Conservation (phyloP, 345 rosid species). For the Dimocarpus longan region DNA sequence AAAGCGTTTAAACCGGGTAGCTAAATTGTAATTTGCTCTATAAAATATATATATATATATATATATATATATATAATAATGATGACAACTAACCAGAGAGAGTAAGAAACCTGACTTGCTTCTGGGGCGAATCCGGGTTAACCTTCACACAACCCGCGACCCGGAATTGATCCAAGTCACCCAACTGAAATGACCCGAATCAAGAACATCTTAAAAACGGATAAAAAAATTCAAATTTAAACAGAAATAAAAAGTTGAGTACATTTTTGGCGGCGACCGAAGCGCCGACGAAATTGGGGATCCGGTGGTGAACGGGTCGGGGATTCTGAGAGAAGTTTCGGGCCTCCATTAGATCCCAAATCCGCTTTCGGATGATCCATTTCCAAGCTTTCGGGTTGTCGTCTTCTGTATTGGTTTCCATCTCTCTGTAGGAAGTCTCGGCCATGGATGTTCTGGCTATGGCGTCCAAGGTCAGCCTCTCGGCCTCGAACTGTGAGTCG, state of each 20-base stretch:
- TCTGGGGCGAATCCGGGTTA: slow-evolving; percentile 93
- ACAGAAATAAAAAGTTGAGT: not conserved
- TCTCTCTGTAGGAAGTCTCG: slow-evolving; percentile 50
- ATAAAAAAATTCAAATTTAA: not conserved
- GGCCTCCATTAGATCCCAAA: slow-evolving; percentile 92
- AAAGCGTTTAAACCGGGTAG: too few species aligned
- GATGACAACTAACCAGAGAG: slow-evolving; percentile 66
- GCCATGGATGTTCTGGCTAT: slow-evolving; percentile 69
- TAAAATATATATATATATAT: too few species aligned
- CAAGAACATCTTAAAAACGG: not conserved
- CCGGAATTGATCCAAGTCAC: slow-evolving; percentile 56
- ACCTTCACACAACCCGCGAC: slow-evolving; percentile 77
- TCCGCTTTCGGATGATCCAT: slow-evolving; percentile 74
- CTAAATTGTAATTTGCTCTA: too few species aligned
- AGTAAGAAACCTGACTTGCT: slow-evolving; percentile 87
- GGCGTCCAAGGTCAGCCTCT: slow-evolving; percentile 69
- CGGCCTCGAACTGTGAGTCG: slow-evolving; percentile 62
- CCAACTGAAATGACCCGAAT: slow-evolving; percentile 44
- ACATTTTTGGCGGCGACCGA: slow-evolving; percentile 72
- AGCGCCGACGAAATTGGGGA: slow-evolving; percentile 91
- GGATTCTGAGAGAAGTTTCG: slow-evolving; percentile 70
- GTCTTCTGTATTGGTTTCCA: slow-evolving; percentile 31
- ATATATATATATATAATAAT: not conserved
- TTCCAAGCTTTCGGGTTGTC: slow-evolving; percentile 87
- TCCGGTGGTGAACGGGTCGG: slow-evolving; percentile 88